Evolutionary conservation across 2,329 filamentous ascomycete species (phyloP).

Genomic region (Hymenoscyphus salicellus): DNA sequence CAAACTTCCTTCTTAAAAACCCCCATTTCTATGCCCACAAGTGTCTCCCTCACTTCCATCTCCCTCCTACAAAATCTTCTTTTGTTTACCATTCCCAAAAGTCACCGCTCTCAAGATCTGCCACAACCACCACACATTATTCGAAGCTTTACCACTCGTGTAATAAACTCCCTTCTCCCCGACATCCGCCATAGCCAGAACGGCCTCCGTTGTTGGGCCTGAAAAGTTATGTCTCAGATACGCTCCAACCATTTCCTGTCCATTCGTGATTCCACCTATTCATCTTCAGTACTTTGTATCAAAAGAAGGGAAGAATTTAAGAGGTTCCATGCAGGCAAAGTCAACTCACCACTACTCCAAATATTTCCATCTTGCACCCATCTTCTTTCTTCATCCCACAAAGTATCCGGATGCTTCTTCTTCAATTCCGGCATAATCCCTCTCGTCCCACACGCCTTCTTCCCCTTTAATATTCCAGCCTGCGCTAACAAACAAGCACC

Average conservation of each 20-base stretch:
- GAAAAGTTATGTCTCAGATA: constrained; percentile 46
- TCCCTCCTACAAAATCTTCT: constrained; percentile 13
- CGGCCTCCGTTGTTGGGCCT: constrained; percentile 46
- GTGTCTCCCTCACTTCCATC: background rate
- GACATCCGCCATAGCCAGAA: constrained; percentile 45
- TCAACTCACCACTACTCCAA: constrained; percentile 48
- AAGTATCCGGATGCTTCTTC: constrained; percentile 40
- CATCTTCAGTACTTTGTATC: constrained; percentile 10
- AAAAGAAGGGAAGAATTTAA: background rate
- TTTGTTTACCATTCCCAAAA: constrained; percentile 23
- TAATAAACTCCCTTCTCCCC: constrained; percentile 49
- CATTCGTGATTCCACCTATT: constrained; percentile 49
- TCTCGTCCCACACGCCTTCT: constrained; percentile 47
- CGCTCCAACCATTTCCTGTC: constrained; percentile 53
- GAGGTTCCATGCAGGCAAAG: background rate
- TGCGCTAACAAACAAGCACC: constrained; percentile 48
- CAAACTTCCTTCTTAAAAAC: no score
- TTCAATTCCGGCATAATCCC: constrained; percentile 39
- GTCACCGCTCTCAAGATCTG: constrained; percentile 40
- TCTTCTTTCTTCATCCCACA: constrained; percentile 46
- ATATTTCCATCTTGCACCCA: constrained; percentile 54
- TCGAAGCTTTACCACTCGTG: constrained; percentile 36
- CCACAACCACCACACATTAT: constrained; percentile 39
- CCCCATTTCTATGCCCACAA: background rate
- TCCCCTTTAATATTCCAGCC: constrained; percentile 48